Percentiles rank a stretch among this genome's conserved stretches.
These are phyloP conservation scores for Andrographis paniculata DNA, from an alignment of 305 asterid genomes.

Conservation along the genomic window DNA sequence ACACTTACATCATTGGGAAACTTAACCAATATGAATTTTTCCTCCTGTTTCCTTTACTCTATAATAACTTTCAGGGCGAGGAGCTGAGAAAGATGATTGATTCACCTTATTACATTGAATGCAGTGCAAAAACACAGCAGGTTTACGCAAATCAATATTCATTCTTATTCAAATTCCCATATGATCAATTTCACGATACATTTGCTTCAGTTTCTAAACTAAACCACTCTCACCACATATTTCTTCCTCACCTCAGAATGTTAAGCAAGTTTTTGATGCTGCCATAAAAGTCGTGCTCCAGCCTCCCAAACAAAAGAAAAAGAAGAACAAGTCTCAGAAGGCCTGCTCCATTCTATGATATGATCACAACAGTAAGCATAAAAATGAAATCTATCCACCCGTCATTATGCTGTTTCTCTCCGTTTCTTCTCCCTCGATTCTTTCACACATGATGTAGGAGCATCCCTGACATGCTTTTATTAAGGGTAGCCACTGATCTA, in stretches of 20 bases:
- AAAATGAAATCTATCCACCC: conserved; percentile 9
- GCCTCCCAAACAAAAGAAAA: conserved; percentile 92
- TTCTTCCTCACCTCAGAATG: conserved; percentile 45
- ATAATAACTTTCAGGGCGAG: conserved; percentile 52
- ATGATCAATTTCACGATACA: neutral
- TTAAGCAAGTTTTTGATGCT: conserved; percentile 84
- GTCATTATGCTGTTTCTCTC: conserved; percentile 9
- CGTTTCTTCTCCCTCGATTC: neutral
- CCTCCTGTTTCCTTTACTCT: neutral
- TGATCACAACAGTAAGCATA: conserved; percentile 11
- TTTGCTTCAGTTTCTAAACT: neutral
- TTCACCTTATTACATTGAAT: conserved; percentile 76
- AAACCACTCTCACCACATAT: conserved; percentile 12
- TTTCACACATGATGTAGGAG: conserved; percentile 31
- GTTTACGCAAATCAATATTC: conserved; percentile 21
- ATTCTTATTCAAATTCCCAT: neutral
- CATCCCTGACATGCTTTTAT: conserved; percentile 25
- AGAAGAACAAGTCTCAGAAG: conserved; percentile 78
- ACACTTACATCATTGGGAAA: neutral
- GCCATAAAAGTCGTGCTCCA: conserved; percentile 97
- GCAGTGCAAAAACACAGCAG: conserved; percentile 92
- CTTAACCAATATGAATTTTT: conserved; percentile 2
- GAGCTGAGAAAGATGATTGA: conserved; percentile 77
- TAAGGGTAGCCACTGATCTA: conserved; percentile 28
- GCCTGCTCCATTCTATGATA: conserved; percentile 84